phyloP scores from a whole-genome alignment of 129 eudicot genomes.

The Flaveria trinervia region DNA sequence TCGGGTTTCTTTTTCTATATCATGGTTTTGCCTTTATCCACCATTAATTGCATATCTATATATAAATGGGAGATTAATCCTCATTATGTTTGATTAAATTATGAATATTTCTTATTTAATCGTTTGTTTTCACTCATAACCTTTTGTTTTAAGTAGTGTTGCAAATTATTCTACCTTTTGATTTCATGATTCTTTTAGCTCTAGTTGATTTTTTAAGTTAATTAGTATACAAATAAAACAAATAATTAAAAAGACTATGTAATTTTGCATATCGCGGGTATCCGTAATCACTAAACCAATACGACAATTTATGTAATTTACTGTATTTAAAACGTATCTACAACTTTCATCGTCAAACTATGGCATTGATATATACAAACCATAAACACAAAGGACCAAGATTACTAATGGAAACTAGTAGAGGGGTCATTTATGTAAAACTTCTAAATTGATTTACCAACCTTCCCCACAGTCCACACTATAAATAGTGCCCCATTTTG shows the following conservation, averaged over 20 bases:
- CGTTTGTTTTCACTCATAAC: not conserved
- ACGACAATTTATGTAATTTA: not conserved
- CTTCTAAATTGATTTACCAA: conserved; percentile 8
- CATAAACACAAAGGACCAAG: conserved; percentile 7
- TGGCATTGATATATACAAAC: not conserved
- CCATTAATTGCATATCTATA: not conserved
- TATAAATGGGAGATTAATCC: not conserved
- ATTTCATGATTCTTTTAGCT: too few species aligned
- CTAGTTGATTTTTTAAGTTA: too few species aligned
- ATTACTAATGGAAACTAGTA: not conserved
- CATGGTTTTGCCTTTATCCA: not conserved
- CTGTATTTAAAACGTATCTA: not conserved
- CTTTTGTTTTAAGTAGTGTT: not conserved
- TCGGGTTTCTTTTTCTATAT: not conserved
- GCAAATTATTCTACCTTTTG: not conserved
- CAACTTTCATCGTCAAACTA: not conserved
- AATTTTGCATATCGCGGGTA: too few species aligned
- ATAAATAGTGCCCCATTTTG: conserved; percentile 26
- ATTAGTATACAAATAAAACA: not conserved
- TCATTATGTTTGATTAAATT: not conserved
- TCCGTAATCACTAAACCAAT: not conserved
- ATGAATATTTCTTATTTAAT: not conserved
- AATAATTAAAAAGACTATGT: too few species aligned
- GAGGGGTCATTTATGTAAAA: conserved; percentile 3
- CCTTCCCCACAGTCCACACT: conserved; percentile 19